A percentile compares a stretch with the other conserved stretches of the same genome.
Conservation (phyloP, 179 eudicot genomes). For the Actinidia polygama region DNA sequence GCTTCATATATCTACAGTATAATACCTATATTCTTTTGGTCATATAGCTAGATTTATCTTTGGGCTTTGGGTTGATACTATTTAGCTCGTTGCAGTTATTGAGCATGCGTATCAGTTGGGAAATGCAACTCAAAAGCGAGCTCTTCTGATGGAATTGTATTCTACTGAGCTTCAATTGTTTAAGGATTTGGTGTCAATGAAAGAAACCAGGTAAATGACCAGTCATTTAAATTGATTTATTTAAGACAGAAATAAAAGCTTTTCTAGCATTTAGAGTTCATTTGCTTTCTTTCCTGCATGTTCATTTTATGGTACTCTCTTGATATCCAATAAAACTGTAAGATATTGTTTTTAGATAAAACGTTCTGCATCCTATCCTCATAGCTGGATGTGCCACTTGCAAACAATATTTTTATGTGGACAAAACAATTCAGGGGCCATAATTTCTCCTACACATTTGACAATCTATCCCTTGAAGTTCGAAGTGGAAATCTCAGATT, state of each 20-base stretch:
- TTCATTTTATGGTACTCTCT: background rate
- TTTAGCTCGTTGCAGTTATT: conserved; percentile 57
- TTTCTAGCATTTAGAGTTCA: background rate
- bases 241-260: background rate
- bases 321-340: background rate
- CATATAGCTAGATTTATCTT: conserved; percentile 1
- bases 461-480: background rate
- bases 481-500: background rate
- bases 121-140: conserved; percentile 81
- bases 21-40: conserved; percentile 6
- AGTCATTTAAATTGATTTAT: background rate
- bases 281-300: background rate
- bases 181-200: conserved; percentile 72
- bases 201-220: conserved; percentile 66
- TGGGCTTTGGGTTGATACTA: background rate
- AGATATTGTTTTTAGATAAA: background rate
- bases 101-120: conserved; percentile 83
- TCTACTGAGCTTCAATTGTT: conserved; percentile 93
- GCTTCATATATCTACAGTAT: background rate
- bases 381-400: background rate
- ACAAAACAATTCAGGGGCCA: background rate
- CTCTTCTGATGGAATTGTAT: conserved; percentile 82
- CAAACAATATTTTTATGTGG: background rate
- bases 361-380: background rate
- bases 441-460: background rate